Evolutionary conservation across 176 grass and related monocot species (phyloP), one percentile per base, ranked within the genome.

Genomic region (Hordeum marinum): DNA sequence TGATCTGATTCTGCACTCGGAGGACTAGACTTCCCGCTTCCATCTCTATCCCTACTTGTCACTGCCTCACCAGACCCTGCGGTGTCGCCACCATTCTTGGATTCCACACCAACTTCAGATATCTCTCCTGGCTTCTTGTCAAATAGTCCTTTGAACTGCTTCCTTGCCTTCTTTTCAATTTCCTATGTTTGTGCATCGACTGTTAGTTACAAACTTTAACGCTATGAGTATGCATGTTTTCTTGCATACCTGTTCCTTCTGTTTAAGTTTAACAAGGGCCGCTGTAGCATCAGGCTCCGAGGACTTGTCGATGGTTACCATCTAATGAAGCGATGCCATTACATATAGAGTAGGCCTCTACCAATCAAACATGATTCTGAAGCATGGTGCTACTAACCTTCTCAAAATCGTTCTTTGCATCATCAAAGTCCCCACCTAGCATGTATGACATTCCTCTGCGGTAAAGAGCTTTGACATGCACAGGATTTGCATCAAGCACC

Each of bases 101-200:
- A 18, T 69, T 90, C 91, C 18, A 3, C 72, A 21, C 78, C 81
- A n/a, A 91, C 88, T 85, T 89, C 88, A 31, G 93, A 88, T 67
- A 99, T 99, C 84, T 96, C 93, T 8, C 96, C 93, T 6, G 96
- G 96, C 58, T 96, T 99, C 89, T 94, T 99, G 76, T 99, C 96
- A 76, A 99, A 99, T 25, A 99, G 81, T 5, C 96, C 96, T 90
- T 99, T 99, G 84, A 99, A 99, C 67, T 99, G 96, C 82, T 87
- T 96, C 91, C 89, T 96, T 0, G 90, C 91, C 69, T 84, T 89
- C 84, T 96, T 95, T 60, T 96, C 91, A 57, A 82, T 65, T 79
- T 99, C 96, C 93, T 99, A 58, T 50, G 80, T 77, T 81, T 52
- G 72, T 42, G 4, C 29, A 57, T 55, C 18, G 9, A 6, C 1